A percentile compares a stretch with the other conserved stretches of the same genome.
Conservation (phyloP, 495 filamentous ascomycete species). For the Trichoderma reesei region DNA sequence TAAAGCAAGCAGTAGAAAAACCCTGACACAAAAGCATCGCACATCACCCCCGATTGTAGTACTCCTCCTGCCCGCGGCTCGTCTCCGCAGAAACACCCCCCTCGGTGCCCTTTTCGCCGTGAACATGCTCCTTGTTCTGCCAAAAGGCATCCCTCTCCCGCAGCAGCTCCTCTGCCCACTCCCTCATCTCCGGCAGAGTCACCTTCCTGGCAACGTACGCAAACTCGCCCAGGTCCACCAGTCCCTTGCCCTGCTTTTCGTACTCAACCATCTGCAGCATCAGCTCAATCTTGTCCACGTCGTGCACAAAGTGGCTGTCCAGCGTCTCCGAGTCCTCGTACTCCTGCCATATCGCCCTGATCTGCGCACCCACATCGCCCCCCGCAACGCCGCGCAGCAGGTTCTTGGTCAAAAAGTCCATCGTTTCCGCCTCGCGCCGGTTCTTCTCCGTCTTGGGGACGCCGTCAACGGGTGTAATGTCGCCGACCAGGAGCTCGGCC, state of each 20-base stretch:
- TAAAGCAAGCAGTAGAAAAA: neutral
- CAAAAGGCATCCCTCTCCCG: conserved; percentile 69
- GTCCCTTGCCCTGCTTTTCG: conserved; percentile 57
- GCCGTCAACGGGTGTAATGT: conserved; percentile 85
- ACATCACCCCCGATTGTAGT: conserved; percentile 27
- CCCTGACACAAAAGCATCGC: neutral
- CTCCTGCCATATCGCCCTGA: conserved; percentile 77
- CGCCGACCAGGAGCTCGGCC: conserved; percentile 89
- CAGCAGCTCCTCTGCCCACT: conserved; percentile 68
- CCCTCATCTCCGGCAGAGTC: conserved; percentile 63
- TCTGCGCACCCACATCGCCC: conserved; percentile 53
- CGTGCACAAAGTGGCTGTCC: conserved; percentile 85
- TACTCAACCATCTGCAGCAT: conserved; percentile 95
- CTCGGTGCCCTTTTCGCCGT: conserved; percentile 30
- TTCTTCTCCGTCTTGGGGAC: conserved; percentile 68
- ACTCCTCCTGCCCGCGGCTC: conserved; percentile 29
- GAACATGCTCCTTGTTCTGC: conserved; percentile 37
- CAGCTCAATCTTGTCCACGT: conserved; percentile 94
- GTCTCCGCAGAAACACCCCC: conserved; percentile 29
- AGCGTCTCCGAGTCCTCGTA: conserved; percentile 80
- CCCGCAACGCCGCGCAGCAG: conserved; percentile 67
- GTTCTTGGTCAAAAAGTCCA: conserved; percentile 70
- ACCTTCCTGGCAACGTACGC: conserved; percentile 62
- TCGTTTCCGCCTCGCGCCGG: conserved; percentile 72
- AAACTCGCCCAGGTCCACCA: conserved; percentile 77